phyloP scores from a whole-genome alignment of 108 stramenopile species.

The Skeletonema menzelii region DNA sequence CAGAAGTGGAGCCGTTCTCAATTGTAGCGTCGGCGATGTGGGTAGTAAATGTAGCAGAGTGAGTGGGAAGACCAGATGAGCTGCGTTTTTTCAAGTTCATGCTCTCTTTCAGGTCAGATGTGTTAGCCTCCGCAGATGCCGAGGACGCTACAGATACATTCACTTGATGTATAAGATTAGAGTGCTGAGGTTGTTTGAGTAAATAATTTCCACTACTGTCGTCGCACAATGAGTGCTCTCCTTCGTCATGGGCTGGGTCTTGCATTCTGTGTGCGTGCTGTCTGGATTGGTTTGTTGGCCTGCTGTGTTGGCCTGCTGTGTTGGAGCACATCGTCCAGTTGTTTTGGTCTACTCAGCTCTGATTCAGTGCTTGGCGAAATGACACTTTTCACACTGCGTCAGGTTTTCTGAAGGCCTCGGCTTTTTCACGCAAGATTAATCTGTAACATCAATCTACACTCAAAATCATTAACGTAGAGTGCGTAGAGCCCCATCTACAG shows the following conservation, averaged over 20 bases:
- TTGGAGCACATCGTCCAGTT: background rate
- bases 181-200: background rate
- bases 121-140: background rate
- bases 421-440: too few relatives aligned
- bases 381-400: background rate
- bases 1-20: background rate
- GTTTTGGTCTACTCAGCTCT: background rate
- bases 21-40: background rate
- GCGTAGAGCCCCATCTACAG: too few relatives aligned
- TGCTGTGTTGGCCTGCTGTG: conserved; percentile 2
- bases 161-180: background rate
- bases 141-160: background rate
- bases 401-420: background rate
- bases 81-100: conserved; percentile 1
- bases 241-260: background rate
- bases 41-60: background rate
- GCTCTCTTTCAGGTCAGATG: background rate
- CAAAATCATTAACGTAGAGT: too few relatives aligned
- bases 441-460: too few relatives aligned
- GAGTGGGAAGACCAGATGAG: background rate
- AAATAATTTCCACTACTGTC: background rate
- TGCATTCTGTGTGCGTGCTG: background rate
- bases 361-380: background rate
- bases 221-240: background rate
- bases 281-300: background rate